Percentiles rank a stretch among this genome's conserved stretches.
Evolutionary conservation across 1,284 basidiomycete genomes (phyloP).

Genomic region (Melampsora americana): DNA sequence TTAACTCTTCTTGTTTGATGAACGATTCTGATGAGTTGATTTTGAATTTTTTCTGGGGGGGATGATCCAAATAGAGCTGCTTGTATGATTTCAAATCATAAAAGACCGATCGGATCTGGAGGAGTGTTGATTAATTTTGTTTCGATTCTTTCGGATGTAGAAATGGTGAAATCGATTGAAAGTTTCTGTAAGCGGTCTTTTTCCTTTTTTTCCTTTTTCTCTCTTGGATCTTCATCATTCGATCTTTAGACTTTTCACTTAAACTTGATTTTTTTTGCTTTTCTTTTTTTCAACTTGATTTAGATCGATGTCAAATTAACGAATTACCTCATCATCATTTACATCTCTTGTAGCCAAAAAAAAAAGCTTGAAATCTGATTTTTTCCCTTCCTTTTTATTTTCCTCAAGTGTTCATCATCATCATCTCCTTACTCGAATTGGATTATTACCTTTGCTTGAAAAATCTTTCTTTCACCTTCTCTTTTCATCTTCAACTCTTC

Average conservation of each 20-base stretch:
- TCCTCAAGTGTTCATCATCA: neutral
- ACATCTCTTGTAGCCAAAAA: conserved; percentile 3
- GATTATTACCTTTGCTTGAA: too few species aligned
- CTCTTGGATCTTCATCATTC: too few species aligned
- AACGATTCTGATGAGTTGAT: neutral
- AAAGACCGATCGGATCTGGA: neutral
- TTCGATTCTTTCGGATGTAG: neutral
- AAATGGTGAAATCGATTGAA: conserved; percentile 28
- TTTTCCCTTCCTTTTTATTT: neutral
- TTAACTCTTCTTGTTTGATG: neutral
- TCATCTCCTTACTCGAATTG: too few species aligned
- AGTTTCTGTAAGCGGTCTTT: conserved; percentile 32
- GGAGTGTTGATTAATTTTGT: conserved; percentile 15
- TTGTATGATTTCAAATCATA: conserved; percentile 29
- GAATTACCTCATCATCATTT: neutral
- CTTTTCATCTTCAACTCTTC: neutral
- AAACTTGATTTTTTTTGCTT: too few species aligned
- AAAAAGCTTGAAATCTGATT: too few species aligned
- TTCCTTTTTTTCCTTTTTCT: too few species aligned
- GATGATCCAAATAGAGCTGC: conserved; percentile 21
- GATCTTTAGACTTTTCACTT: too few species aligned
- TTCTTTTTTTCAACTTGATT: neutral
- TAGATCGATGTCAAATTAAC: conserved; percentile 37
- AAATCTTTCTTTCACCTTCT: neutral
- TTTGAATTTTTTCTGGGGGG: too few species aligned